Base-by-base conservation (phyloP, 306 rosid genomes). In the Fragaria vesca region DNA sequence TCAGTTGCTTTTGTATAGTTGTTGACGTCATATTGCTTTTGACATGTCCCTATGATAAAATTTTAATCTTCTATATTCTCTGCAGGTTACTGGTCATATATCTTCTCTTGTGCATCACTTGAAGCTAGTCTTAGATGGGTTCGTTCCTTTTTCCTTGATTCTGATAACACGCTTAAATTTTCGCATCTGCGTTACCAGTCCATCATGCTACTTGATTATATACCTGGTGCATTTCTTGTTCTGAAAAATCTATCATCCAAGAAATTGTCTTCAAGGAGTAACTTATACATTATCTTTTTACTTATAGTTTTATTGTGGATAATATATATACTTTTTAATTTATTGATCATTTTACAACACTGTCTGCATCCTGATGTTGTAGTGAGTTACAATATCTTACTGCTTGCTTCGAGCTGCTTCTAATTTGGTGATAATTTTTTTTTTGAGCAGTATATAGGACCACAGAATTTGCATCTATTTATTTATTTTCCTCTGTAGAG, bases 51-150 rank as follows among this genome's bases (percentile, higher is more conserved):
- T 42, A 17, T 2, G 0, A 63, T 18, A 63, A 32, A 34, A 5
- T 0, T 15, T 16, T 32, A 38, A 82, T 71, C 15, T 77, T 51
- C 26, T 36, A 66, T 72, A 34, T 71, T 47, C 72, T 80, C 81
- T 62, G 77, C 89, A 95, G 99, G 99, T 95, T 71, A 89, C 97
- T 16, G 97, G 99, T 74, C 97, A 95, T 79, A 91, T 93, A 83
- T 95, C 99, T 80, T 91, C 97, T 77, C 97, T 95, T 48, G 99
- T 95, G 85, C 97, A 95, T 91, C 99, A 95, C 89, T 82, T 95
- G 82, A 95, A 95, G 93, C 88, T 95, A 74, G 91, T 95, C 76
- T 88, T 95, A 89, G 99, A 95, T 80, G 99, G 99, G 99, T 95
- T 77, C 78, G 97, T 80, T 80, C 75, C 48, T 52, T 62, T 34